These are phyloP conservation scores for Iris pallida DNA, from an alignment of 116 monocot genomes.

Conservation along the genomic window DNA sequence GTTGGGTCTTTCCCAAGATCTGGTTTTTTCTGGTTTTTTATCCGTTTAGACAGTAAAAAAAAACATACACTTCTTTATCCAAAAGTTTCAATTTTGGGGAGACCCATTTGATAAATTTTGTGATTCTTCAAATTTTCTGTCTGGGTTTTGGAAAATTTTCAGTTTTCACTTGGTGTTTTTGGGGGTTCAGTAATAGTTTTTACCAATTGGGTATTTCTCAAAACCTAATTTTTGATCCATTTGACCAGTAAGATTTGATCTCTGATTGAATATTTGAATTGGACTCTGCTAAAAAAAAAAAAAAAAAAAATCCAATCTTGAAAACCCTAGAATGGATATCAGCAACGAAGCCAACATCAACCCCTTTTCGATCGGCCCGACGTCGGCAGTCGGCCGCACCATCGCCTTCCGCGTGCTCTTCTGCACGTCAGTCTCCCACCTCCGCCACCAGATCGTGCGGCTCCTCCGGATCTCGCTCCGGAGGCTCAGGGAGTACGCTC, in stretches of 20 bases:
- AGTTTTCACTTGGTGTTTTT: too few relatives aligned
- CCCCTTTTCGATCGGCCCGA: constrained; percentile 59
- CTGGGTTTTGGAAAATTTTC: too few relatives aligned
- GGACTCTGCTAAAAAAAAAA: not conserved
- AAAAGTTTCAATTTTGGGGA: too few relatives aligned
- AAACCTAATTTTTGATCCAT: too few relatives aligned
- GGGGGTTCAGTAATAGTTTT: too few relatives aligned
- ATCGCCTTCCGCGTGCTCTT: constrained; percentile 68
- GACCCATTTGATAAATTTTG: too few relatives aligned
- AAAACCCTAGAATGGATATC: constrained; percentile 35
- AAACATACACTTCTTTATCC: too few relatives aligned
- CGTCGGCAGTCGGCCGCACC: constrained; percentile 60
- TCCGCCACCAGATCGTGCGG: constrained; percentile 16
- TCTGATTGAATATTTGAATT: not conserved
- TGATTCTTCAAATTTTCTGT: too few relatives aligned
- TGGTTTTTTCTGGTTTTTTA: too few relatives aligned
- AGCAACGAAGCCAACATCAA: constrained; percentile 52
- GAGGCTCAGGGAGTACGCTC: not conserved
- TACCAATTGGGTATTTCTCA: too few relatives aligned
- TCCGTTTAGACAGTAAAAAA: too few relatives aligned
- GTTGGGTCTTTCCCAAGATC: too few relatives aligned
- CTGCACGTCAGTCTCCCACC: constrained; percentile 40
- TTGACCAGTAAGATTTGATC: not conserved
- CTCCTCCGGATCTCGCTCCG: constrained; percentile 5
- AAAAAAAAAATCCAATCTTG: not conserved